Base-by-base conservation (phyloP, 1,284 basidiomycete species). In the Cryptococcus floricola region DNA sequence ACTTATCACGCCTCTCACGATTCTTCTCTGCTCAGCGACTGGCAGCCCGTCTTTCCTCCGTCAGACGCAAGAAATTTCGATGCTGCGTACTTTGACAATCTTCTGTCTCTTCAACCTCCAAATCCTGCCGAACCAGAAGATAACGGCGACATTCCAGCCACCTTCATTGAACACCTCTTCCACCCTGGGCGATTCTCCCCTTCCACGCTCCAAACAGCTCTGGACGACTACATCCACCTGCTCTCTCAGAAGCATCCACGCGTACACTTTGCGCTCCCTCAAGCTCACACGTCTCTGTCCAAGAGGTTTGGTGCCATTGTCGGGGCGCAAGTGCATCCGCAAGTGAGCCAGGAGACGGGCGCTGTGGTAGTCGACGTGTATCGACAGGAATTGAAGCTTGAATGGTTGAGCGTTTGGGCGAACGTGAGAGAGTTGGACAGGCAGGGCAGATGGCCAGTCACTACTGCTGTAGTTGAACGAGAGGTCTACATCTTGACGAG, bases 391-490 rank as follows among this genome's bases (percentile, higher is more conserved):
- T 77, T 94, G 61, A 93, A 91, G 73, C 80, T 88, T 41, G 91
- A 96, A 66, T 96, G 92, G 91, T 88, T 95, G 67, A 89, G 91
- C 2, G 90, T 95, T 68, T 85, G 94, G 61, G 87, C 92, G 13
- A 83, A 89, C 43, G 91, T 89, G 65, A 84, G 89, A 55, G 90
- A 93, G 65, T 81, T 91, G 13, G 91, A 95, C 75, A 85, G 88
- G 48, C 85, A 85, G 62, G 89, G 87, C 23, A 82, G 91, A 46
- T 89, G 88, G 87, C 90, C 91, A 0, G 80, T 94, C 14, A 48
- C 54, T 7, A 67, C 65, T 3, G 39, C 63, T 1, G 31, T 64
- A 2, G 10, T 66, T 31, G 57, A 64, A n/a, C 61, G 59, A 7
- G 60, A 66, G 41, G 18, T 88, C 37, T 70, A 90, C 39, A 75